Evolutionary conservation across 2,329 filamentous ascomycete genomes (phyloP).

Genomic region (Xylariaceae sp.): DNA sequence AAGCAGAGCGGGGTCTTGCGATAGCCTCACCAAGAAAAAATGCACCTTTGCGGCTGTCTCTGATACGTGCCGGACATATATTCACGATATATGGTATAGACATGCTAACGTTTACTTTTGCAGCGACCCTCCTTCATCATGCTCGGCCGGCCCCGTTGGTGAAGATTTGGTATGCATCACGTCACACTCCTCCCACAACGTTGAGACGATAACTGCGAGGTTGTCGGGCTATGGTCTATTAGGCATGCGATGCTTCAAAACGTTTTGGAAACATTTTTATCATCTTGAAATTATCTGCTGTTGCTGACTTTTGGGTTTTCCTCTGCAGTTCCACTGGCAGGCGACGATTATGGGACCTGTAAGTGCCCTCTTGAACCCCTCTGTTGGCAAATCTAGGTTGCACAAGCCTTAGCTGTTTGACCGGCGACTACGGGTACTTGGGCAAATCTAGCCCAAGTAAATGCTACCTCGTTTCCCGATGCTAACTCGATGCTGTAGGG

Average conservation of each 20-base stretch:
- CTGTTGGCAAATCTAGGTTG: not conserved
- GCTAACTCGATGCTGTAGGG: constrained; percentile 56
- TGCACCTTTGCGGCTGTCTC: not conserved
- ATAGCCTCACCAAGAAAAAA: constrained; percentile 18
- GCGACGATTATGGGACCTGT: constrained; percentile 99
- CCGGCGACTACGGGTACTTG: not conserved
- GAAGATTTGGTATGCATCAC: constrained; percentile 86
- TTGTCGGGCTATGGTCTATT: constrained; percentile 21
- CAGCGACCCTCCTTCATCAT: constrained; percentile 97
- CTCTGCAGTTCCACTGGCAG: constrained; percentile 95
- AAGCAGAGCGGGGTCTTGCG: constrained; percentile 30
- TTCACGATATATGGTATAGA: constrained; percentile 8
- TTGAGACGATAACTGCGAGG: constrained; percentile 22
- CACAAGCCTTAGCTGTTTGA: not conserved
- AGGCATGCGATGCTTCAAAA: constrained; percentile 25
- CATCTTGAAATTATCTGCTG: constrained; percentile 1
- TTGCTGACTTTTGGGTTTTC: constrained; percentile 36
- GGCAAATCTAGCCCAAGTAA: not conserved
- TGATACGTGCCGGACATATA: too few relatives aligned
- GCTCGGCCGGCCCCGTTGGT: constrained; percentile 94
- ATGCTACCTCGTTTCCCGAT: constrained; percentile 4
- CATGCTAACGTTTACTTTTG: constrained; percentile 36
- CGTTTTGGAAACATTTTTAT: not conserved
- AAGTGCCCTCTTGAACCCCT: constrained; percentile 47
- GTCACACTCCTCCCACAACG: constrained; percentile 31